A percentile compares a stretch with the other conserved stretches of the same genome.
phyloP scores from a whole-genome alignment of 1,139 yeast species.

The Hemisphaericaspora lyxosophila region DNA sequence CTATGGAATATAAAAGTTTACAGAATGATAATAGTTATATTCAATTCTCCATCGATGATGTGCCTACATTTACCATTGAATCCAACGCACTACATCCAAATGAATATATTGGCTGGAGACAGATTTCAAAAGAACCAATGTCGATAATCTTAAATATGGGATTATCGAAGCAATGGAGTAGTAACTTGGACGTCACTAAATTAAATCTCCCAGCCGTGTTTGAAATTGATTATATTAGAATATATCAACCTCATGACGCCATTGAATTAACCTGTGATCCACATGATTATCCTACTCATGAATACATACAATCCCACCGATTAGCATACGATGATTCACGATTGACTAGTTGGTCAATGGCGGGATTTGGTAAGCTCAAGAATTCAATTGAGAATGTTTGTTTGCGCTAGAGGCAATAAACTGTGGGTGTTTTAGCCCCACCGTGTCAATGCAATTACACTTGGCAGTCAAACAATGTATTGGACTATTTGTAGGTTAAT shows the following conservation, averaged over 20 bases:
- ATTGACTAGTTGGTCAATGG: slow-evolving; percentile 25
- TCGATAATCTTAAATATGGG: slow-evolving; percentile 29
- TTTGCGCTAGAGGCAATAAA: no score
- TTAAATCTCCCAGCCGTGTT: slow-evolving; percentile 26
- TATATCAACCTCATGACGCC: slow-evolving; percentile 27
- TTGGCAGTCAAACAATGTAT: no score
- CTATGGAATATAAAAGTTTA: slow-evolving; percentile 26
- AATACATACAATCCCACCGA: slow-evolving; percentile 25
- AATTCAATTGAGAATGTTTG: slow-evolving; percentile 22
- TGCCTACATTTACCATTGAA: slow-evolving; percentile 21
- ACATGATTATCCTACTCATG: slow-evolving; percentile 24
- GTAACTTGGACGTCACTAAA: slow-evolving; percentile 22
- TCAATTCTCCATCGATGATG: slow-evolving; percentile 23
- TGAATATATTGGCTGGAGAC: slow-evolving; percentile 28
- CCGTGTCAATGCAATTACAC: no score
- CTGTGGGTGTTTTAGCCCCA: no score
- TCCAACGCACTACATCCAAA: slow-evolving; percentile 29
- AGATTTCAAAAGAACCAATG: slow-evolving; percentile 32
- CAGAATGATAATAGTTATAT: slow-evolving; percentile 22
- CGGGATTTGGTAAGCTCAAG: slow-evolving; percentile 26
- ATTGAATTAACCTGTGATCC: slow-evolving; percentile 30
- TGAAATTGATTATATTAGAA: slow-evolving; percentile 28
- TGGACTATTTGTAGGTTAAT: no score
- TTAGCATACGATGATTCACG: slow-evolving; percentile 25
- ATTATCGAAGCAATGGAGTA: slow-evolving; percentile 27